phyloP scores from a whole-genome alignment of 2,329 filamentous ascomycete genomes.

The Simplicillium aogashimaense region DNA sequence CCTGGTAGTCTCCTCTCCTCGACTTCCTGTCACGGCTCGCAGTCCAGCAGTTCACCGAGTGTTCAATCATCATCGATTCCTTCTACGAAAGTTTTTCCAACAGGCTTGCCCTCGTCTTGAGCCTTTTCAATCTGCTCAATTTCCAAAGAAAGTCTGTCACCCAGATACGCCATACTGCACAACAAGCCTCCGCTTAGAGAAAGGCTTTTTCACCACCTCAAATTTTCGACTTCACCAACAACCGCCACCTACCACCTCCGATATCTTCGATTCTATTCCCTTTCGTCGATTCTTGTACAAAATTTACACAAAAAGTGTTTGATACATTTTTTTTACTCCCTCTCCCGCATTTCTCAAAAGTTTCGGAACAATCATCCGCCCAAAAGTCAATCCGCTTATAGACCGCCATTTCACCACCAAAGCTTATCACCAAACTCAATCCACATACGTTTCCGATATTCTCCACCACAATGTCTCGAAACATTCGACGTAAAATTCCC shows the following conservation, averaged over 20 bases:
- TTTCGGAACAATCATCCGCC: background rate
- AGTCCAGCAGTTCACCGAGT: constrained; percentile 83
- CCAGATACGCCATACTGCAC: background rate
- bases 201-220: constrained; percentile 1
- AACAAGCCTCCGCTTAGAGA: background rate
- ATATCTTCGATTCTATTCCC: background rate
- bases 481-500: constrained; percentile 37
- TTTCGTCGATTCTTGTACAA: no score
- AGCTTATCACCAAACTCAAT: constrained; percentile 5
- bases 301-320: background rate
- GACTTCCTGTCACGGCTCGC: constrained; percentile 43
- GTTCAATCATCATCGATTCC: constrained; percentile 38
- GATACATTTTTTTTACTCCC: background rate
- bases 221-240: background rate
- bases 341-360: background rate
- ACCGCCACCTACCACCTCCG: background rate
- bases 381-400: no score
- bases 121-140: background rate
- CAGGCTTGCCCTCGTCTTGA: constrained; percentile 33
- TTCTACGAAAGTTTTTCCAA: constrained; percentile 51
- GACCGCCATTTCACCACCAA: background rate
- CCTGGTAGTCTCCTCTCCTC: constrained; percentile 7
- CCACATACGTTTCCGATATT: background rate
- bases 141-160: no score
- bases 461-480: constrained; percentile 36